Percentiles rank a stretch among this genome's conserved stretches.
Evolutionary conservation across 1,139 yeast species (phyloP).

Genomic region (Candida sanyaensis): DNA sequence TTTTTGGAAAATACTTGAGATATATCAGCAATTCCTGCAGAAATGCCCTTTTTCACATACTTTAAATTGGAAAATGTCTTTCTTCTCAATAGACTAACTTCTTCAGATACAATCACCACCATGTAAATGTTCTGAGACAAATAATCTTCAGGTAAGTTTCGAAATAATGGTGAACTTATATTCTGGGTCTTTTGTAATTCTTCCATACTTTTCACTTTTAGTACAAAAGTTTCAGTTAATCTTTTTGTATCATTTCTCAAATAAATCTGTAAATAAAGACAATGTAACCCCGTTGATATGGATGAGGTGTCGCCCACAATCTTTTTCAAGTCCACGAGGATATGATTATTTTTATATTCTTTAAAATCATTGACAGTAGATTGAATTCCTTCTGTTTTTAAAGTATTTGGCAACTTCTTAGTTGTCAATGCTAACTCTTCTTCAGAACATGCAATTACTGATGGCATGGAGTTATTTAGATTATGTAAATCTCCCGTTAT

Average conservation of each 20-base stretch:
- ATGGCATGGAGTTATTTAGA: slow-evolving; percentile 45
- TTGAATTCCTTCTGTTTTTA: slow-evolving; percentile 43
- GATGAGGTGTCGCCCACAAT: slow-evolving; percentile 62
- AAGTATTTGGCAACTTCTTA: slow-evolving; percentile 60
- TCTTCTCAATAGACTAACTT: slow-evolving; percentile 39
- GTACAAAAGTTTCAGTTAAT: slow-evolving; percentile 79
- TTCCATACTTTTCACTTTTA: slow-evolving; percentile 59
- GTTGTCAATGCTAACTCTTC: slow-evolving; percentile 74
- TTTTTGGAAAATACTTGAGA: slow-evolving; percentile 74
- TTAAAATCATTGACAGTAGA: slow-evolving; percentile 46
- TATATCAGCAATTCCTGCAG: slow-evolving; percentile 87
- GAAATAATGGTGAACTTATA: slow-evolving; percentile 76
- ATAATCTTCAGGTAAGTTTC: slow-evolving; percentile 74
- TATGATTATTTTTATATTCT: slow-evolving; percentile 67
- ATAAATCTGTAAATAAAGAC: slow-evolving; percentile 72
- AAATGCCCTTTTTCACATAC: slow-evolving; percentile 73
- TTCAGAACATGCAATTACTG: slow-evolving; percentile 69
- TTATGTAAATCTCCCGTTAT: slow-evolving; percentile 63
- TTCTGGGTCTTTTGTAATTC: slow-evolving; percentile 65
- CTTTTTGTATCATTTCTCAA: slow-evolving; percentile 65
- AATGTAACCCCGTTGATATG: slow-evolving; percentile 71
- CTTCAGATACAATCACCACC: slow-evolving; percentile 69
- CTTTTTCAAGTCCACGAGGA: slow-evolving; percentile 77
- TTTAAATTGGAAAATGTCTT: slow-evolving; percentile 30
- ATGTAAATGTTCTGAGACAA: slow-evolving; percentile 62